A percentile compares a stretch with the other conserved stretches of the same genome.
These are phyloP conservation scores for Omphalea diandra DNA, from an alignment of 441 rosid species.

Conservation along the genomic window DNA sequence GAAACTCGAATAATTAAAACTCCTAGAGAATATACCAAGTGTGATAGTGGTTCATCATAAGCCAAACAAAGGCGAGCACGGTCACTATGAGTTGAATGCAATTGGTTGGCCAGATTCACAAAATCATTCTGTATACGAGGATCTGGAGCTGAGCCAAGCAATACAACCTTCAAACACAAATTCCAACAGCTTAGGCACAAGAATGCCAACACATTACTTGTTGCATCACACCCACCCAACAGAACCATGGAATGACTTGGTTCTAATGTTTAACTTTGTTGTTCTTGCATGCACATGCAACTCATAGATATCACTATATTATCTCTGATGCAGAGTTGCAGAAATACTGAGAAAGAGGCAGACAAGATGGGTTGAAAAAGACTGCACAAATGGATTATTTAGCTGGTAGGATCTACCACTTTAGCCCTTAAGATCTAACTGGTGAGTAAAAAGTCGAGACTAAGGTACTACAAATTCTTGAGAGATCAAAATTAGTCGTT, in stretches of 20 bases:
- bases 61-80: conserved; percentile 81
- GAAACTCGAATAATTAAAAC: conserved; percentile 5
- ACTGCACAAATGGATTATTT: not conserved
- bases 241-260: not conserved
- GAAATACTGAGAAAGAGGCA: not conserved
- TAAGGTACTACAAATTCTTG: not conserved
- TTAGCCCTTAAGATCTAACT: not conserved
- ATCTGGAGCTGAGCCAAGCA: conserved; percentile 99
- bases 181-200: conserved; percentile 15
- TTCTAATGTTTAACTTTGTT: too few relatives aligned
- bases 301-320: not conserved
- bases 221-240: not conserved
- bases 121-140: conserved; percentile 95
- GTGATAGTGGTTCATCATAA: conserved; percentile 98
- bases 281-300: conserved; percentile 5
- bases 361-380: not conserved
- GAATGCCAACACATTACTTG: not conserved
- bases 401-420: conserved; percentile 3
- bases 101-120: conserved; percentile 70
- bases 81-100: conserved; percentile 65
- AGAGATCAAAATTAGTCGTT: not conserved
- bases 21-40: conserved; percentile 54
- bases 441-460: not conserved
- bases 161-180: conserved; percentile 60
- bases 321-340: not conserved